Base-by-base conservation (phyloP, 2,329 filamentous ascomycete species). In the Xylariaceae sp. region DNA sequence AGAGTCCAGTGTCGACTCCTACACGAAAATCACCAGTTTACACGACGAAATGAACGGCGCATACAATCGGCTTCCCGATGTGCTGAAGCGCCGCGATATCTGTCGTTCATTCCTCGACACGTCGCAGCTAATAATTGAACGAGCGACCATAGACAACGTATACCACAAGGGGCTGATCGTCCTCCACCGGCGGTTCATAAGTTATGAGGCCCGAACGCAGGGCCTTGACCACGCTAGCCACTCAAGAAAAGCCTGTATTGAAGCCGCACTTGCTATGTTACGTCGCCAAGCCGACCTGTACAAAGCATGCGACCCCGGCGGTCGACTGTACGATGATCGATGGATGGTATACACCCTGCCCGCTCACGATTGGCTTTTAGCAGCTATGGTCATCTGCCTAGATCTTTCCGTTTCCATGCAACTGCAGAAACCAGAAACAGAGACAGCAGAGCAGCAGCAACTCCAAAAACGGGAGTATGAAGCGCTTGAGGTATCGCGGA, bases 341-440 rank as follows among this genome's bases (percentile, higher is more conserved):
- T 78, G 75, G 71, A 74, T 79, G 60, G 51, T 78, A 1, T 71
- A 67, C 1, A 71, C 73, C 0, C 62, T 81, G 14, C 70, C 73
- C 0, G 66, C 68, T 40, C 72, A 77, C n/a, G 77, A 81, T 48
- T 80, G 77, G 41, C 66, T 81, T 1, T 68, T 81, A 1, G 78
- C 78, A 0, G 72, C 74, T 7, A 79, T 79, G 72, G 73, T 81
- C 13, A 60, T 81, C 3, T 81, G 75, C 49, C 59, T 79, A 0
- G 63, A 69, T 17, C 47, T 69, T 0, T 66, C 65, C 0, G 47
- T 68, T 2, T 52, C 46, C 16, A 58, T 66, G 45, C 43, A 59
- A 13, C 53, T 42, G 6, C 33, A 42, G 5, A 47, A 40, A 22
- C 12, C 31, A 22, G 18, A 33, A 22, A 34, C 39, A 22, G 16